Base-by-base conservation (phyloP, 2,329 filamentous ascomycete species). In the Fusarium ambrosium region DNA sequence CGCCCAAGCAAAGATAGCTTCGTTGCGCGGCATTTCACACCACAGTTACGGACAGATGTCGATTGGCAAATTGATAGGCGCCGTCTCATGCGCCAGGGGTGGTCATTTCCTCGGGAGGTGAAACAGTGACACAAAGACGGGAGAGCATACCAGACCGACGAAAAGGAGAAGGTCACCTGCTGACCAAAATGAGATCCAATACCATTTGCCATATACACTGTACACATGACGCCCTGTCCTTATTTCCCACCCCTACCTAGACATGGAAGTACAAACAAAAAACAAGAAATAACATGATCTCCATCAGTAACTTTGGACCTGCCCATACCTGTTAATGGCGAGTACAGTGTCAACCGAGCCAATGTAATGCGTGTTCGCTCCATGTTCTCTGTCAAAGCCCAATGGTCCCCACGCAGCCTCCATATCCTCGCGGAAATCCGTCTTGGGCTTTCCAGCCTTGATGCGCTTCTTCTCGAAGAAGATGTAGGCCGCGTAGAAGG, bases 391-490 rank as follows among this genome's bases (percentile, higher is more conserved):
- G 59, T 77, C 71, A 27, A 83, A 75, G 14, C 81, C 83, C 6
- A 59, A 32, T 8, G 45, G 32, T 1, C 75, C 77, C 69, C 83
- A 79, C 3, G 73, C 65, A 18, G 74, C 65, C 78, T 91, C 88
- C 87, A 91, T 90, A 66, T 88, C 85, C 70, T 83, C 60, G 14
- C 89, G 81, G 75, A 86, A 85, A 77, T 87, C 84, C 20, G 80
- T 84, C 82, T 91, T 91, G 53, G 85, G 81, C 79, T 88, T 90
- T 0, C 82, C 81, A 62, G 88, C 82, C 75, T 84, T 84, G 64
- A 91, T 80, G 18, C 89, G 81, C 73, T 87, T 71, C 82, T 91
- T 91, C 81, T 92, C 89, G 74, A 91, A 91, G 78, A 87, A 90
- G 22, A 89, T 85, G 76, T 91, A 91, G 0, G 83, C 84, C 4